Evolutionary conservation across 1,284 basidiomycete species (phyloP), one percentile per base, ranked within the genome.

Genomic region (Ustilago sp.): DNA sequence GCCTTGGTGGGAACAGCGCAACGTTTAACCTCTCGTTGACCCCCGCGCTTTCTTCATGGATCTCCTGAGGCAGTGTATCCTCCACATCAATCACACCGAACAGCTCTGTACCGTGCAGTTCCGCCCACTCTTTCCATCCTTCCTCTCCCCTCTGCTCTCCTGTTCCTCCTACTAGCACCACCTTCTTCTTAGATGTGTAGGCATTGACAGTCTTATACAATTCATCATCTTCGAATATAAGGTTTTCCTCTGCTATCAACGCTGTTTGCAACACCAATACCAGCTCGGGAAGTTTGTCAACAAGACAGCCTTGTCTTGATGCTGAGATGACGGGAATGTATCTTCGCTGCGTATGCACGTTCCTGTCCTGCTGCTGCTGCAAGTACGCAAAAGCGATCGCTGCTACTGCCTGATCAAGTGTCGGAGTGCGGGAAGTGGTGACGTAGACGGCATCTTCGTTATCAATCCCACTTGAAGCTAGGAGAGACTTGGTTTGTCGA

Each of bases 391-490:
- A 68, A 4, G 31, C 41, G 19, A 74, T 63, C 1, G 75, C 71
- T 11, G 75, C 67, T 13, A 74, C 59, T 0, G 54, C 56, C 47
- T 77, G 75, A 51, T 77, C 75, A 15, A 77, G 35, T 0, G 64
- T 74, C 2, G 71, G 71, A 8, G 36, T 31, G 32, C 28, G 48
- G 2, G 71, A 45, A 12, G 75, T 77, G 36, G 68, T 19, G 48
- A 77, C 58, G 38, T 74, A 77, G 45, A 77, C 71, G 12, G 70
- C 67, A 63, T 77, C 70, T 15, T 77, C 74, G 60, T 70, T 73
- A 35, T 71, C 75, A n/a, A 74, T 47, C 17, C 57, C 68, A 9
- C 71, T 66, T 9, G 75, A 73, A 31, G 64, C 68, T 41, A 77
- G 75, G 15, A 70, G 71, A 1, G 62, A 63, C 31, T 71, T 77